These are phyloP conservation scores for Mariannaea sp. DNA, from an alignment of 2,329 filamentous ascomycete species.

Conservation along the genomic window DNA sequence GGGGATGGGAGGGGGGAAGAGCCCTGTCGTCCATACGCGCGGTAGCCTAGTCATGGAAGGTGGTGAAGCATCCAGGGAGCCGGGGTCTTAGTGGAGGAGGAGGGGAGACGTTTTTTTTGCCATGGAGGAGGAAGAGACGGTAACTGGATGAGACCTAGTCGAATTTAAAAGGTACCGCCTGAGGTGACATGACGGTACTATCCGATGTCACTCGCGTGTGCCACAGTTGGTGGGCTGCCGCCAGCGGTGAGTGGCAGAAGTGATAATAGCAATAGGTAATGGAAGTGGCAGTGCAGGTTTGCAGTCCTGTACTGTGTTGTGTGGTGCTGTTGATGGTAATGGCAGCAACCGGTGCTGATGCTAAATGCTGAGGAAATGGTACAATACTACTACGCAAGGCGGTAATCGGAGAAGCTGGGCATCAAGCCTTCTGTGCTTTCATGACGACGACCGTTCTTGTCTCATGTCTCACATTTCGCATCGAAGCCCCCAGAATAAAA, in stretches of 20 bases:
- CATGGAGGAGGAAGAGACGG: neutral
- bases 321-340: too few species aligned
- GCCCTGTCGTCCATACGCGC: slow-evolving; percentile 32
- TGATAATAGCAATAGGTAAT: too few species aligned
- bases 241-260: too few species aligned
- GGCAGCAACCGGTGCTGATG: too few species aligned
- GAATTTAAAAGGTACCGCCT: slow-evolving; percentile 31
- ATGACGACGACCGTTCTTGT: slow-evolving; percentile 27
- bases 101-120: neutral
- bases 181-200: slow-evolving; percentile 15
- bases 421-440: slow-evolving; percentile 1
- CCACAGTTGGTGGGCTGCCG: slow-evolving; percentile 28
- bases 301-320: slow-evolving; percentile 17
- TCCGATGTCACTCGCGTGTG: slow-evolving; percentile 11
- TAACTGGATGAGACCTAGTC: neutral
- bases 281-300: too few species aligned
- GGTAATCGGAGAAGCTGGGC: slow-evolving; percentile 6
- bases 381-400: too few species aligned
- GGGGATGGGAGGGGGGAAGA: too few species aligned
- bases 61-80: slow-evolving; percentile 28
- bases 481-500: slow-evolving; percentile 26
- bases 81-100: slow-evolving; percentile 16
- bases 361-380: too few species aligned
- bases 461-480: slow-evolving; percentile 20
- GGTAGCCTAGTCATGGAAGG: slow-evolving; percentile 39